Conservation (phyloP, 352 stramenopile genomes). For the Globisporangium sylvaticum region DNA sequence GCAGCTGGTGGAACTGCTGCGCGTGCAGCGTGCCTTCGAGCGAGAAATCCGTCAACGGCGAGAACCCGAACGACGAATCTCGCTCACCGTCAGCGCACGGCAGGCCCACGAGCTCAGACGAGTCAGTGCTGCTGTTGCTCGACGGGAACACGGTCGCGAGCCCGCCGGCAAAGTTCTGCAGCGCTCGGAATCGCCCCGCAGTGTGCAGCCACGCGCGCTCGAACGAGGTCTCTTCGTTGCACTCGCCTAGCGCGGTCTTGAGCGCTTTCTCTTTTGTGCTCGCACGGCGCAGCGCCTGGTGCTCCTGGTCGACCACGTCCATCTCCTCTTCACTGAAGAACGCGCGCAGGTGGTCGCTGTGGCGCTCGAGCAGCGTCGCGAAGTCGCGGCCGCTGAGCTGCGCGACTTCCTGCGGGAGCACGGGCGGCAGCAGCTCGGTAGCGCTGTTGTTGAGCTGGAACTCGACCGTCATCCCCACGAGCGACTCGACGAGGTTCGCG, state of each 20-base stretch:
- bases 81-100: conserved; percentile 18
- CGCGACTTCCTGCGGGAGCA: conserved; percentile 45
- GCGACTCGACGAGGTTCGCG: conserved; percentile 24
- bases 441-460: conserved; percentile 2
- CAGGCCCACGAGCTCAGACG: conserved; percentile 10
- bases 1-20: conserved; percentile 29
- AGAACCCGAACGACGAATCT: conserved; percentile 1
- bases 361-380: conserved; percentile 28
- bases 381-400: conserved; percentile 51
- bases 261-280: conserved; percentile 26
- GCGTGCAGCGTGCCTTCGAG: conserved; percentile 34
- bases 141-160: conserved; percentile 43
- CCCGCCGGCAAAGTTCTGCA: conserved; percentile 56
- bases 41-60: conserved; percentile 22
- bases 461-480: conserved; percentile 18
- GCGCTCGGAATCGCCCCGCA: conserved; percentile 31
- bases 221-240: conserved; percentile 31
- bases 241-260: conserved; percentile 13
- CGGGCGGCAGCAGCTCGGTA: conserved; percentile 23
- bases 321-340: conserved; percentile 30
- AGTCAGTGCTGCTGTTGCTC: not conserved
- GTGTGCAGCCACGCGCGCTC: conserved; percentile 36
- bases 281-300: conserved; percentile 26
- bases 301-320: conserved; percentile 33
- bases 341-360: conserved; percentile 22